A percentile compares a stretch with the other conserved stretches of the same genome.
Conservation (phyloP, 2,329 filamentous ascomycete genomes). For the Stachybotrys chartarum region DNA sequence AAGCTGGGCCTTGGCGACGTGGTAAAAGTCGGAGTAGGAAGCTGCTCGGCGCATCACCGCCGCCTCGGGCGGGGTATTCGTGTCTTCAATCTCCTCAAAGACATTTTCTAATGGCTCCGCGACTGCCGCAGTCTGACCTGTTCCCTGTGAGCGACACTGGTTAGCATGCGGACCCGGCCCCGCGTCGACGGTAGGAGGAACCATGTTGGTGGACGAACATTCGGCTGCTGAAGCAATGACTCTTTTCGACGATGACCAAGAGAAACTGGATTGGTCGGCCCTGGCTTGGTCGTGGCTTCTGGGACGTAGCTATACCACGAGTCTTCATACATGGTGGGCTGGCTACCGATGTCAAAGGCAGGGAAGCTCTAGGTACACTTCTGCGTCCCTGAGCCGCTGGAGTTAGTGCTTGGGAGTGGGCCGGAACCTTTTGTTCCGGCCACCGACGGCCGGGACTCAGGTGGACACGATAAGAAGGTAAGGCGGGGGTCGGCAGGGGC, state of each 20-base stretch:
- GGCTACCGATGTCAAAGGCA: slow-evolving; percentile 1
- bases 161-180: slow-evolving; percentile 13
- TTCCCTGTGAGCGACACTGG: slow-evolving; percentile 34
- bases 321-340: slow-evolving; percentile 65
- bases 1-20: slow-evolving; percentile 50
- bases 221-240: slow-evolving; percentile 61
- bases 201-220: slow-evolving; percentile 35
- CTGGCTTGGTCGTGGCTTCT: slow-evolving; percentile 42
- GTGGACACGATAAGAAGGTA: too few relatives aligned
- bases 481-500: too few relatives aligned
- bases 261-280: slow-evolving; percentile 27
- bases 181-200: slow-evolving; percentile 6
- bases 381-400: slow-evolving; percentile 8
- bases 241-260: slow-evolving; percentile 58
- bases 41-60: slow-evolving; percentile 59
- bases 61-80: slow-evolving; percentile 57
- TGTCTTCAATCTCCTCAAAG: slow-evolving; percentile 48
- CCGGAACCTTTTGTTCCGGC: slow-evolving; percentile 21
- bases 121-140: slow-evolving; percentile 41
- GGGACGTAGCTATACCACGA: slow-evolving; percentile 76
- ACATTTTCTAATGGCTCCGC: slow-evolving; percentile 51
- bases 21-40: slow-evolving; percentile 71
- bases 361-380: background rate
- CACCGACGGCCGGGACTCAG: slow-evolving; percentile 15
- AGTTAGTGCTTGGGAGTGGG: slow-evolving; percentile 4